Evolutionary conservation across 1,139 yeast species (phyloP).

Genomic region (Suhomyces guaymorum): DNA sequence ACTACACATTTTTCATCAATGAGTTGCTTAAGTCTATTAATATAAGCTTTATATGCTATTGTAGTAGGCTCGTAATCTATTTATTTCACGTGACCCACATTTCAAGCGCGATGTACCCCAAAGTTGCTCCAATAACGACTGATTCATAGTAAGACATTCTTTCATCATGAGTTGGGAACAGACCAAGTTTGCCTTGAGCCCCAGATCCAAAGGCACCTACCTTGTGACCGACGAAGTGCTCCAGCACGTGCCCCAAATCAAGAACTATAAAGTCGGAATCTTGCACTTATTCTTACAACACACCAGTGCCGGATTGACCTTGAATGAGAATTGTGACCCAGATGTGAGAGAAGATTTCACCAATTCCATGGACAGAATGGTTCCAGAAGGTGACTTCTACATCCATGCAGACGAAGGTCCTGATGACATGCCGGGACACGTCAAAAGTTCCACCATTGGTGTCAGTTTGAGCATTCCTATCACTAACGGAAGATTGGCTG

Average conservation of each 20-base stretch:
- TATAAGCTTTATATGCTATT: too few relatives aligned
- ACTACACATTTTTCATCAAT: too few relatives aligned
- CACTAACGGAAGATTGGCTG: constrained; percentile 61
- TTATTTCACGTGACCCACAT: neutral
- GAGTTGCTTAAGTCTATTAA: too few relatives aligned
- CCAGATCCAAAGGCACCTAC: constrained; percentile 68
- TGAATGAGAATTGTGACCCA: constrained; percentile 80
- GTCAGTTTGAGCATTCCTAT: constrained; percentile 69
- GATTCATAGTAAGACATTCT: neutral
- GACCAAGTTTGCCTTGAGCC: constrained; percentile 53
- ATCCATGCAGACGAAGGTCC: constrained; percentile 75
- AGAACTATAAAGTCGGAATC: constrained; percentile 60
- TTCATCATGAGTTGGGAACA: constrained; percentile 51
- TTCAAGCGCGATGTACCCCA: neutral
- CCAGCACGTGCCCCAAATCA: constrained; percentile 57
- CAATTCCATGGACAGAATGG: constrained; percentile 60
- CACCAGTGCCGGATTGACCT: constrained; percentile 73
- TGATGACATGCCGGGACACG: constrained; percentile 84
- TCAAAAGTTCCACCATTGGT: constrained; percentile 66
- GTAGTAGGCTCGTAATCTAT: too few relatives aligned
- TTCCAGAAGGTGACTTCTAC: constrained; percentile 68
- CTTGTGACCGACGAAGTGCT: constrained; percentile 68
- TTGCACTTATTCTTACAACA: constrained; percentile 72
- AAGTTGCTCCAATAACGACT: constrained; percentile 2
- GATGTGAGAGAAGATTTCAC: constrained; percentile 74